These are phyloP conservation scores for Rosa persica DNA, from an alignment of 306 rosid genomes.

Conservation along the genomic window DNA sequence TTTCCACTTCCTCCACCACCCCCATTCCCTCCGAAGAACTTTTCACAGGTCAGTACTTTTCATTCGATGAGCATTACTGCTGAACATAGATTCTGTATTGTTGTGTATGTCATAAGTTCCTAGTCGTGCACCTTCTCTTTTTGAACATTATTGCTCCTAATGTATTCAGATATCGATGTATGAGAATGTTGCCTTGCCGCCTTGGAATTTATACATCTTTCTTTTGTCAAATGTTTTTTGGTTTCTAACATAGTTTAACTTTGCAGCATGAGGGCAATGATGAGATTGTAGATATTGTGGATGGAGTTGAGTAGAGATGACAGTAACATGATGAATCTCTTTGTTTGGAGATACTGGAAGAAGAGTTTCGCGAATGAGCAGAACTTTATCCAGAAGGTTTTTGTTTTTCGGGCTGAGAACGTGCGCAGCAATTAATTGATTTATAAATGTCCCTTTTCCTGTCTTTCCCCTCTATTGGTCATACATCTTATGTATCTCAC, in stretches of 20 bases:
- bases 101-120: background rate
- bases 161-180: no score
- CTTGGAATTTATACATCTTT: background rate
- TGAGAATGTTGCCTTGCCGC: background rate
- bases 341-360: background rate
- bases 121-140: background rate
- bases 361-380: background rate
- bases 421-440: background rate
- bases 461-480: background rate
- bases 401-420: background rate
- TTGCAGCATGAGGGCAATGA: conserved; percentile 65
- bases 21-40: conserved; percentile 42
- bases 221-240: background rate
- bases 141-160: background rate
- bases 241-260: conserved; percentile 26
- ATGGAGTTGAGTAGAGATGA: conserved; percentile 48
- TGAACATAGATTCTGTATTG: background rate
- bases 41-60: conserved; percentile 55
- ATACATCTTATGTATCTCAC: background rate
- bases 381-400: background rate
- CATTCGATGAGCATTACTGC: background rate
- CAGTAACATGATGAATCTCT: background rate
- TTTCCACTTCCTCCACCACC: conserved; percentile 60
- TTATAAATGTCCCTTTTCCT: no score
- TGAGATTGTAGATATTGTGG: conserved; percentile 55